Base-by-base conservation (phyloP, 371 early-diverging fungal species). In the Capniomyces stellatus region DNA sequence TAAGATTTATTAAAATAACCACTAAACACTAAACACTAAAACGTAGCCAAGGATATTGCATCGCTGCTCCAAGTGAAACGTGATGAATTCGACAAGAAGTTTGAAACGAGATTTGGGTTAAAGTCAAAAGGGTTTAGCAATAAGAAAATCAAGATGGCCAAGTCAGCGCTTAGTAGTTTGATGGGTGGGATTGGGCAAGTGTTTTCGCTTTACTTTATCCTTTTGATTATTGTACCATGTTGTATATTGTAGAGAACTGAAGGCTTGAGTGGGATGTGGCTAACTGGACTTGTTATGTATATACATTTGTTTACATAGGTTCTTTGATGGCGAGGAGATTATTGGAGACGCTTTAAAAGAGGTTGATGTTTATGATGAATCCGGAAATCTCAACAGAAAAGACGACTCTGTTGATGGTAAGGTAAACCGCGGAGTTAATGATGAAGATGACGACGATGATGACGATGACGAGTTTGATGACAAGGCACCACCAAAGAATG, bases 121-220 rank as follows among this genome's bases (percentile, higher is more conserved):
- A 56, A 61, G 24, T 62, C 67, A 29, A 84, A 83, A 41, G 84
- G 82, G 1, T 89, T 76, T 49, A 56, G 64, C 15, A 54, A 64
- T 0, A 63, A 72, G 0, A 67, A 87, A 54, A 56, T 87, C 29
- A 61, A 73, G 21, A 83, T 90, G 64, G 91, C 85, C 0, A 72
- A 87, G 57, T 73, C 73, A 18, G 66, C 81, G 23, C 57, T 92
- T 48, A 83, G 87, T 61, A 90, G 89, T 62, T 63, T 92, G 57
- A 25, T 93, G 4, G 94, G 96, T 51, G 94, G 96, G 0, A 79
- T 93, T 29, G 96, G 96, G 60, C 88, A 61, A 40, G 40, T 40
- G 13, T 40, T 15, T 19, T 40, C 19, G 19, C 40, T 15, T n/a
- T n/a, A n/a, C n/a, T n/a, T n/a, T n/a, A n/a, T n/a, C n/a, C n/a